Evolutionary conservation across 2,329 filamentous ascomycete genomes (phyloP), one percentile per base, ranked within the genome.

Genomic region (Aureobasidium sp.): DNA sequence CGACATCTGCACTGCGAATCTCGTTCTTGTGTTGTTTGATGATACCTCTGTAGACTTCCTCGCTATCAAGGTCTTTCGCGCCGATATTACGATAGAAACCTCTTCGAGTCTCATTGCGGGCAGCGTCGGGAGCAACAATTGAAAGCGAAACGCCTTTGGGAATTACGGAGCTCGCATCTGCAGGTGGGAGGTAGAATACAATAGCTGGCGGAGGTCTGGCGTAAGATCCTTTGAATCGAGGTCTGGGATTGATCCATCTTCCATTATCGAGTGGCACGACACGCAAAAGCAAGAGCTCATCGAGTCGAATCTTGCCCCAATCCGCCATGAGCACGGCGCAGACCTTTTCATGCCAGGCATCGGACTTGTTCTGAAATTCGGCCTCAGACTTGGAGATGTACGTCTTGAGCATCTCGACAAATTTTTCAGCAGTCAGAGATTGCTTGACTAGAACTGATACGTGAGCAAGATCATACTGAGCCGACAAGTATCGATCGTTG

Each of bases 231-330:
- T 50, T 59, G 4, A 12, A 5, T 20, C 53, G 24, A 13, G 15
- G 20, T 26, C 17, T 50, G 6, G 62, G 20, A 13, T 2, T 26
- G 15, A 59, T 59, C 65, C 65, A 66, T 17, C 34, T 8, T 2
- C 63, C 65, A 51, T 59, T 20, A 13, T 48, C 60, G 3, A 66
- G 53, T 3, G 65, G 65, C 2, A 66, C 46, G 24, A 66, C 9
- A n/a, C 27, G 24, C 46, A 60, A 10, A 13, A 51, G 10, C 44
- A 36, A 13, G 6, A 66, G 41, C 1, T 43, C 32, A 2, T 60
- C 17, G 32, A 65, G 24, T 55, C 46, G 17, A 26, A n/a, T 2
- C 51, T n/a, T 32, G 34, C 7, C 44, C 57, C 29, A 32, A 8
- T 32, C 29, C 1, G 20, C 27, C 43, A 62, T 26, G 7, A 64